Evolutionary conservation across 441 rosid species (phyloP).

Genomic region (Populus trichocarpa): DNA sequence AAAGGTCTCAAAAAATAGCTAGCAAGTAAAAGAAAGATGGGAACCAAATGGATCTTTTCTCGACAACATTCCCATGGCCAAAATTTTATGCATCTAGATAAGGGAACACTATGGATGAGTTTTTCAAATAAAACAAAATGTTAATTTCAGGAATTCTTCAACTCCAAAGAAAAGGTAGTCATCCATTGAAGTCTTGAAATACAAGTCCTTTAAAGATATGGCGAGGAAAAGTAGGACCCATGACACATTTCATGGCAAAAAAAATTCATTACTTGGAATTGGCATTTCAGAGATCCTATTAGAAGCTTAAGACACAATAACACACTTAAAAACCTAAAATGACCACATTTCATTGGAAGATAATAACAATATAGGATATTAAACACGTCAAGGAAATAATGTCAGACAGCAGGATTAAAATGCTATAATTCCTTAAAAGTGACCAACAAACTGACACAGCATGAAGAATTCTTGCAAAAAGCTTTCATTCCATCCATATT

Average conservation of each 20-base stretch:
- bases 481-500: background rate
- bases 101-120: background rate
- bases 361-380: background rate
- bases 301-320: background rate
- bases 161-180: background rate
- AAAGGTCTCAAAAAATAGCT: background rate
- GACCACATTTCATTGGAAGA: background rate
- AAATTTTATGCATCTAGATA: background rate
- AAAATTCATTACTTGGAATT: background rate
- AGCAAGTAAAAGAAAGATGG: background rate
- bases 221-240: background rate
- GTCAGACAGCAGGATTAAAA: background rate
- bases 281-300: background rate
- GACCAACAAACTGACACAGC: background rate
- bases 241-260: background rate
- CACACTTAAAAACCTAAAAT: background rate
- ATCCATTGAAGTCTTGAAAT: background rate
- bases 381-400: background rate
- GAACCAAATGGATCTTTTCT: background rate
- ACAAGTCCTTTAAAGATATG: background rate
- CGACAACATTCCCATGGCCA: background rate
- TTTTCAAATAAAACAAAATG: background rate
- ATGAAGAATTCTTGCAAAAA: background rate
- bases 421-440: background rate
- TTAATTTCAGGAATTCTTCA: background rate